These are phyloP conservation scores for Lactarius sp. DNA, from an alignment of 768 basidiomycete genomes.

Conservation along the genomic window DNA sequence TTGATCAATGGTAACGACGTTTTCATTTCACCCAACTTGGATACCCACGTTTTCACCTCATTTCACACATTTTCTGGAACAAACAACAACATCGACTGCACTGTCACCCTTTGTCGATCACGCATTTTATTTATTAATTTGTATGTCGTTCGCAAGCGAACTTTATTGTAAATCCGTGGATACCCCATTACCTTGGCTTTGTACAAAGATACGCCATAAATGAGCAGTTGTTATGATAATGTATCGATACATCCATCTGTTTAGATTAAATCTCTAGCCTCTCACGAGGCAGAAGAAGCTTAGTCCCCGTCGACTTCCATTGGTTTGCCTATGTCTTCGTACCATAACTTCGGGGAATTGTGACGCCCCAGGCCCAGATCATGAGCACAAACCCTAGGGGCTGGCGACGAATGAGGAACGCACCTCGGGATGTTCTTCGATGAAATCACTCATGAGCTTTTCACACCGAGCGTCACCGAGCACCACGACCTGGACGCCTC, in stretches of 20 bases:
- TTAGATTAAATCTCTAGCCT: constrained; percentile 7
- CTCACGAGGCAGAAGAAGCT: constrained; percentile 5
- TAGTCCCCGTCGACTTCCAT: neutral
- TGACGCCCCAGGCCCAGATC: constrained; percentile 17
- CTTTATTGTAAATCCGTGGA: constrained; percentile 21
- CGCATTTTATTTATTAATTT: constrained; percentile 23
- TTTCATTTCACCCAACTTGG: constrained; percentile 6
- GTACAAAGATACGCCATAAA: constrained; percentile 14
- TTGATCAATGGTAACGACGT: constrained; percentile 11
- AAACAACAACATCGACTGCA: constrained; percentile 7
- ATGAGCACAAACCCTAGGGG: constrained; percentile 1
- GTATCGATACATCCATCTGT: constrained; percentile 16
- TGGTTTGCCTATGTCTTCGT: constrained; percentile 55
- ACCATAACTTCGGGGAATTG: constrained; percentile 42
- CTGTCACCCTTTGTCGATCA: neutral
- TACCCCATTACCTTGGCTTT: constrained; percentile 23
- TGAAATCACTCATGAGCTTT: constrained; percentile 52
- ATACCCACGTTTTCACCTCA: constrained; percentile 18
- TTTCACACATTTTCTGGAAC: constrained; percentile 17
- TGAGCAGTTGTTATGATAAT: constrained; percentile 22
- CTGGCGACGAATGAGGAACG: constrained; percentile 16
- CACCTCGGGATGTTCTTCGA: constrained; percentile 51
- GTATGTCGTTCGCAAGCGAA: constrained; percentile 16
- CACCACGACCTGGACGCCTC: constrained; percentile 46
- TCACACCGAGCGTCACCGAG: constrained; percentile 47